Evolutionary conservation across 2,329 filamentous ascomycete genomes (phyloP).

Genomic region (Talaromyces verruculosus): DNA sequence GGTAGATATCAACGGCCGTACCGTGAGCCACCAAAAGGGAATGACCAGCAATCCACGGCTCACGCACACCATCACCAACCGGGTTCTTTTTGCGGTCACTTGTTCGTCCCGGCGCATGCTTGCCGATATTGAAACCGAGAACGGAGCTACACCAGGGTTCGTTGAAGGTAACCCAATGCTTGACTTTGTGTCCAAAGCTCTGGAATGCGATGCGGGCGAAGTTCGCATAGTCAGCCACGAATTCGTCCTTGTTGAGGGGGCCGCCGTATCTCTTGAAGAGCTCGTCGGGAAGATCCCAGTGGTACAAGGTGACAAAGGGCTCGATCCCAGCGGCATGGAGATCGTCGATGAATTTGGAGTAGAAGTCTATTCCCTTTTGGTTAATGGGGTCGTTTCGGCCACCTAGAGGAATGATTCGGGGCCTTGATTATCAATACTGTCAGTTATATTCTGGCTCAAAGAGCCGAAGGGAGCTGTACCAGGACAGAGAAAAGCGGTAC

Average conservation of each 20-base stretch:
- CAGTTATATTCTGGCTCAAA: background rate
- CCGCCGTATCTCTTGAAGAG: constrained; percentile 80
- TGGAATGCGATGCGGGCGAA: constrained; percentile 77
- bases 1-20: constrained; percentile 75
- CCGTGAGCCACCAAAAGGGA: constrained; percentile 78
- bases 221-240: constrained; percentile 75
- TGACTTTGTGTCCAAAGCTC: constrained; percentile 69
- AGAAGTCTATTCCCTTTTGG: constrained; percentile 73
- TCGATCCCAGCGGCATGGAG: constrained; percentile 72
- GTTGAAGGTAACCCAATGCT: constrained; percentile 89
- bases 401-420: constrained; percentile 80
- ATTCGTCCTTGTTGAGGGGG: constrained; percentile 76
- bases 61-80: constrained; percentile 70
- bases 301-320: constrained; percentile 79
- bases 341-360: constrained; percentile 75
- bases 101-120: constrained; percentile 79
- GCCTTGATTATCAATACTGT: constrained; percentile 34
- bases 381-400: constrained; percentile 81
- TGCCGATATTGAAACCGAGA: constrained; percentile 73
- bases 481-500: constrained; percentile 84
- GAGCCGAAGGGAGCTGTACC: constrained; percentile 37
- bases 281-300: constrained; percentile 82
- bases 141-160: constrained; percentile 85
- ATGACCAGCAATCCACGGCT: constrained; percentile 82
- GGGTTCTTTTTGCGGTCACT: constrained; percentile 70